These are phyloP conservation scores for Aegilops bicornis DNA, from an alignment of 176 grass and related monocot genomes.

Conservation along the genomic window DNA sequence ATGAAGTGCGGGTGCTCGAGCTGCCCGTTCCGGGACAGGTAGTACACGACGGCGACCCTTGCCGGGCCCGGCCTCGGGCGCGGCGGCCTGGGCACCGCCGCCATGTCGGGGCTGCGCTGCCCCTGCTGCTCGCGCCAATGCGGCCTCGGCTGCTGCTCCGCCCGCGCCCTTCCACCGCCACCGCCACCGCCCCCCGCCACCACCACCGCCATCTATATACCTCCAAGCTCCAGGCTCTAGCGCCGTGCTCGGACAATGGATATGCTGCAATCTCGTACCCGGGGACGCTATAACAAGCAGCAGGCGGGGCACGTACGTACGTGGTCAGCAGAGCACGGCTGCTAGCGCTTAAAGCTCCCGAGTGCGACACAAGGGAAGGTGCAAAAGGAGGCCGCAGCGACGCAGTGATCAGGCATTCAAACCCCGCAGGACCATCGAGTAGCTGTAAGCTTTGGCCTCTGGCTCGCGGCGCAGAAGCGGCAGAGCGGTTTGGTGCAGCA, in stretches of 20 bases:
- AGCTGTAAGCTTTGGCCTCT: slow-evolving; percentile 1
- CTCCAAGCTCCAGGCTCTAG: neutral
- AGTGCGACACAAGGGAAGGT: slow-evolving; percentile 56
- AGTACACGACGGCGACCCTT: slow-evolving; percentile 81
- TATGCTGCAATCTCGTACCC: no score
- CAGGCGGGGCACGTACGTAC: neutral
- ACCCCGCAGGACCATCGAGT: slow-evolving; percentile 32
- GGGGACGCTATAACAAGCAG: slow-evolving; percentile 12
- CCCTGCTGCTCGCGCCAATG: slow-evolving; percentile 52
- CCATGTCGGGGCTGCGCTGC: slow-evolving; percentile 44
- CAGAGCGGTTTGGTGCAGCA: neutral
- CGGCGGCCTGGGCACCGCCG: slow-evolving; percentile 38
- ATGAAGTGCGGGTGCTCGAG: slow-evolving; percentile 97
- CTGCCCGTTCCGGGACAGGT: slow-evolving; percentile 73
- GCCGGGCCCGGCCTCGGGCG: slow-evolving; percentile 20
- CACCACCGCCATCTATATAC: slow-evolving; percentile 14
- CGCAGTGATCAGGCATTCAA: slow-evolving; percentile 41
- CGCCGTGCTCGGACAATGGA: neutral
- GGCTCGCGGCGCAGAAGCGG: neutral
- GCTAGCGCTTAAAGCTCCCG: slow-evolving; percentile 38
- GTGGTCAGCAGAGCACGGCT: neutral
- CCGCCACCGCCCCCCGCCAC: slow-evolving; percentile 17
- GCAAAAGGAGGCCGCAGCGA: slow-evolving; percentile 31
- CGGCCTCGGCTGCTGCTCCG: slow-evolving; percentile 31
- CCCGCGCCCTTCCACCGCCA: slow-evolving; percentile 1